Evolutionary conservation across 2,329 filamentous ascomycete species (phyloP), one percentile per base, ranked within the genome.

Genomic region (Arthrobotrys iridis): DNA sequence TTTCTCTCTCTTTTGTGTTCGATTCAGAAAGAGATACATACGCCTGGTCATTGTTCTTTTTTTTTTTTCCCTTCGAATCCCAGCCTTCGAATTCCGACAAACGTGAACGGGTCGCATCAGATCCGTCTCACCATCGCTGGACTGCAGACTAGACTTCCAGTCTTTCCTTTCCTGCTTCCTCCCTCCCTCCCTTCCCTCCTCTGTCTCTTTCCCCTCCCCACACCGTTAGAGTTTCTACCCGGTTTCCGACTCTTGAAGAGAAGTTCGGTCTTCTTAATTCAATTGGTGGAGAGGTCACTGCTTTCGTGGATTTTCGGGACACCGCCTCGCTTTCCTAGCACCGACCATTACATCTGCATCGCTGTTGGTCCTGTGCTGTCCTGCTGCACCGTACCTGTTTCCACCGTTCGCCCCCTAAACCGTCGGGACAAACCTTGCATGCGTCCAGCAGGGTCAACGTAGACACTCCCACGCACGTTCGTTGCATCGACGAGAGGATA

Each of bases 71-170:
- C 24, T 8, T 35, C 41, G 59, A 46, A 55, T 43, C 45, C 46
- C 66, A 66, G 74, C 81, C 80, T 81, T 81, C 77, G 55, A 79
- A 81, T 79, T 83, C 83, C 79, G 82, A 80, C 75, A 82, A 55
- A 55, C 50, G 50, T n/a, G n/a, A n/a, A n/a, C n/a, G n/a, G n/a
- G 50, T 55, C 50, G 50, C 67, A 64, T 64, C 46, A 59, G 67
- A 60, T 52, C 50, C 45, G 63, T 46, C 35, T 67, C 37, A 58
- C 48, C 37, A 41, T 45, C 50, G 60, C 55, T n/a, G n/a, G n/a
- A n/a, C n/a, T n/a, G n/a, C n/a, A n/a, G n/a, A n/a, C n/a, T n/a
- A 50, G 50, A 57, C 40, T 66, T 62, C 60, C 59, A 65, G n/a
- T n/a, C n/a, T 75, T 63, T 66, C 60, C 60, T 67, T 41, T 43